These are phyloP conservation scores for Thermomucor indicae-seudaticae DNA, from an alignment of 371 early-diverging fungal genomes.

Conservation along the genomic window DNA sequence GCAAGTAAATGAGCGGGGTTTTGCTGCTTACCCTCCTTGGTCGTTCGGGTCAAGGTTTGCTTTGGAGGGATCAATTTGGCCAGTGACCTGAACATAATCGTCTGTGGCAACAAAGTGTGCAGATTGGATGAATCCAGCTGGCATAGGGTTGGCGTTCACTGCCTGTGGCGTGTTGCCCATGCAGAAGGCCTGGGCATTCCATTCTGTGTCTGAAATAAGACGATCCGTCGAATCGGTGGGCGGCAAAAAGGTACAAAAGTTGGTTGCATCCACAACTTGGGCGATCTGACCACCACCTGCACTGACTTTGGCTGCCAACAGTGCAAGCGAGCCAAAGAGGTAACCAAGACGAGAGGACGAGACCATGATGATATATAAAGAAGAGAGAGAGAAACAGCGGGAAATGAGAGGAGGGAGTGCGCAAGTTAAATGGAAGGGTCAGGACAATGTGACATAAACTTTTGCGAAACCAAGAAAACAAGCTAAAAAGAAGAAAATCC, in stretches of 20 bases:
- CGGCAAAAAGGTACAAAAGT: conserved; percentile 56
- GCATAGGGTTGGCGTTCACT: conserved; percentile 27
- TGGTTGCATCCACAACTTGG: conserved; percentile 34
- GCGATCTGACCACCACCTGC: conserved; percentile 25
- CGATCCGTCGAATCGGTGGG: conserved; percentile 31
- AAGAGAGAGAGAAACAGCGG: background rate
- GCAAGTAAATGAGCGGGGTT: background rate
- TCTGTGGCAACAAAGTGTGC: conserved; percentile 40
- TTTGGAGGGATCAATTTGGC: conserved; percentile 40
- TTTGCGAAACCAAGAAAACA: conserved; percentile 3
- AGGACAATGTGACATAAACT: background rate
- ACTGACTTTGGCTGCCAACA: conserved; percentile 2
- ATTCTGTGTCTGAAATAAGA: conserved; percentile 41
- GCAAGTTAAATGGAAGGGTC: background rate
- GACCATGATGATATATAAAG: conserved; percentile 3
- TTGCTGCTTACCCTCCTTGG: conserved; percentile 32
- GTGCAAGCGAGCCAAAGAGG: conserved; percentile 4
- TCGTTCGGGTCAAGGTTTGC: conserved; percentile 33
- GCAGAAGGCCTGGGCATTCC: conserved; percentile 49
- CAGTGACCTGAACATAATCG: conserved; percentile 52
- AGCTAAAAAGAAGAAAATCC: no score
- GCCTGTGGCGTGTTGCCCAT: conserved; percentile 39
- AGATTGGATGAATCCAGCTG: conserved; percentile 40
- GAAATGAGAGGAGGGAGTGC: background rate
- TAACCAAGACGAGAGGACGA: conserved; percentile 1